Evolutionary conservation across 768 basidiomycete genomes (phyloP).

Genomic region (Amanita polypyramis): DNA sequence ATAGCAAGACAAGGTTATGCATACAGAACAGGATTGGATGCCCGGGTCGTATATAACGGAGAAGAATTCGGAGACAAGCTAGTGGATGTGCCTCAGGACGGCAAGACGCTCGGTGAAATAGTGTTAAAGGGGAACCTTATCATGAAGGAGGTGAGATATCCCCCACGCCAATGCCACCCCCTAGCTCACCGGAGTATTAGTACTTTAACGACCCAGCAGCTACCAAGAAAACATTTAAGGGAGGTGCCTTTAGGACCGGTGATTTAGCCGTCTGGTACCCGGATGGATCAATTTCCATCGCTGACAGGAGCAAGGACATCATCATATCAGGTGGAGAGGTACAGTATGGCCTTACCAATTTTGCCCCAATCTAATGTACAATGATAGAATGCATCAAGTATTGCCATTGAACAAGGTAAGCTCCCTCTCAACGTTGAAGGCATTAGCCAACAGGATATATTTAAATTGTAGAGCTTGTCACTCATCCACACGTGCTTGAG

Average conservation of each 20-base stretch:
- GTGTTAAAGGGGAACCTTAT: conserved; percentile 78
- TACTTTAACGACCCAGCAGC: conserved; percentile 43
- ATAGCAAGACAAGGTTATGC: conserved; percentile 77
- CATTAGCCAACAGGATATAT: neutral
- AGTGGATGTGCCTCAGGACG: conserved; percentile 70
- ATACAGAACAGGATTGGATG: conserved; percentile 67
- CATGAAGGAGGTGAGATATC: conserved; percentile 65
- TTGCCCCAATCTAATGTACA: neutral
- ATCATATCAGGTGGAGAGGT: conserved; percentile 89
- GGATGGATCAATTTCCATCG: conserved; percentile 62
- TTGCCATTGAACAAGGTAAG: conserved; percentile 77
- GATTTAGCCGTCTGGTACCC: conserved; percentile 80
- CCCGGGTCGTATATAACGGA: conserved; percentile 54
- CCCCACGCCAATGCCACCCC: neutral
- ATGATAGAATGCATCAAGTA: conserved; percentile 67
- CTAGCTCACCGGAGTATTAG: conserved; percentile 19
- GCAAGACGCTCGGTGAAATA: conserved; percentile 77
- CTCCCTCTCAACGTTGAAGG: neutral
- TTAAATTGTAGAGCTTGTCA: conserved; percentile 49
- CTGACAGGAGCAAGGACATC: conserved; percentile 76
- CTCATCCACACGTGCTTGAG: conserved; percentile 75
- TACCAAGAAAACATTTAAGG: conserved; percentile 53
- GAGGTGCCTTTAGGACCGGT: conserved; percentile 71
- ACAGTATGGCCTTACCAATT: conserved; percentile 2
- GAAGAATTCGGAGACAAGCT: conserved; percentile 33